Evolutionary conservation across 805 yeast species (phyloP).

Genomic region (Wickerhamiella sorbophila): DNA sequence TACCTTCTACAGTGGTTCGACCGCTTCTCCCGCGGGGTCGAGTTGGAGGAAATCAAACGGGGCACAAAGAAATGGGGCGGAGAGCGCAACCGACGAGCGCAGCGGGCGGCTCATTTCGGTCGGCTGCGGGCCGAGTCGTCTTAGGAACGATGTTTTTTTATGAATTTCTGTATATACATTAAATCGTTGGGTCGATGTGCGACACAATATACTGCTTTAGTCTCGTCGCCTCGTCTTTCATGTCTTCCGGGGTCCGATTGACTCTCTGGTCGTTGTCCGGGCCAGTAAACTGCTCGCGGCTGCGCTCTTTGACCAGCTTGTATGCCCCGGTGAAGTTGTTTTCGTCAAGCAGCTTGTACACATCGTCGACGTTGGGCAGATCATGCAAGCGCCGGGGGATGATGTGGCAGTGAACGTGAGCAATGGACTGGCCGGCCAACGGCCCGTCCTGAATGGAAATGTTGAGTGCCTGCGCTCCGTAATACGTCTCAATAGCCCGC

Average conservation of each 20-base stretch:
- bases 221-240: constrained; percentile 58
- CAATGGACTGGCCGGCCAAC: constrained; percentile 90
- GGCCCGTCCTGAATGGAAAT: constrained; percentile 94
- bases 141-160: constrained; percentile 1
- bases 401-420: constrained; percentile 87
- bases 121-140: constrained; percentile 22
- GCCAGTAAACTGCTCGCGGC: constrained; percentile 17
- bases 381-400: constrained; percentile 61
- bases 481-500: constrained; percentile 47
- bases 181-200: constrained; percentile 8
- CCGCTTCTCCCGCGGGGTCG: constrained; percentile 42
- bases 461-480: constrained; percentile 71
- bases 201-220: constrained; percentile 25
- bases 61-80: constrained; percentile 80
- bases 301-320: constrained; percentile 19
- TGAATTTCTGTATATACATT: constrained; percentile 8
- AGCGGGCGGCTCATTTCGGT: constrained; percentile 34
- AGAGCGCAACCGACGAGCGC: constrained; percentile 62
- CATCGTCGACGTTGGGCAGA: constrained; percentile 53
- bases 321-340: constrained; percentile 36
- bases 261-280: constrained; percentile 39
- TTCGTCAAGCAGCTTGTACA: constrained; percentile 52
- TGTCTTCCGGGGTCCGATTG: constrained; percentile 45
- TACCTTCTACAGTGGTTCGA: constrained; percentile 57
- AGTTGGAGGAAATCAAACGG: constrained; percentile 39